Conservation (phyloP, 2,329 filamentous ascomycete genomes). For the Rhynchosporium secalis region DNA sequence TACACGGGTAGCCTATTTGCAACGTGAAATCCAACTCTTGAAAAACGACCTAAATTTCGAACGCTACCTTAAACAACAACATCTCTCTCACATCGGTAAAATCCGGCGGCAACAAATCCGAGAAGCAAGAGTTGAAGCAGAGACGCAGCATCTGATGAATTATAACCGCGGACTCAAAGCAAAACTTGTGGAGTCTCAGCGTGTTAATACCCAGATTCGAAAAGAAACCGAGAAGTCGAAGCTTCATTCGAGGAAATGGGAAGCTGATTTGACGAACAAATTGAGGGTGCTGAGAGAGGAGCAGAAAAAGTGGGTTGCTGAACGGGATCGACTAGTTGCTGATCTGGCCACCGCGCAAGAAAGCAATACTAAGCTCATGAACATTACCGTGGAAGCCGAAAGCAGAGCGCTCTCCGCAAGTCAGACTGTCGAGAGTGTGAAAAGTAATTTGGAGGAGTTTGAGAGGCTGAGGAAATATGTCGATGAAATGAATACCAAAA, state of each 20-base stretch:
- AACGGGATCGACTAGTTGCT: constrained; percentile 56
- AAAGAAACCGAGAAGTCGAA: constrained; percentile 73
- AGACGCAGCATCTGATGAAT: constrained; percentile 78
- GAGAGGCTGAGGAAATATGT: constrained; percentile 60
- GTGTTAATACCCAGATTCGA: constrained; percentile 66
- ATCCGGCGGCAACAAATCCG: constrained; percentile 72
- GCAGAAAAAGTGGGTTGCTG: constrained; percentile 62
- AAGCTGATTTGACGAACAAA: constrained; percentile 68
- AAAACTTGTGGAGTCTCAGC: constrained; percentile 71
- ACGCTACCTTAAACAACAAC: constrained; percentile 79
- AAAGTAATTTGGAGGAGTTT: constrained; percentile 61
- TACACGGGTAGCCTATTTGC: constrained; percentile 54
- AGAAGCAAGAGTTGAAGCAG: constrained; percentile 76
- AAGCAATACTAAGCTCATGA: constrained; percentile 65
- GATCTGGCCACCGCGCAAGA: constrained; percentile 58
- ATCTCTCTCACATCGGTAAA: constrained; percentile 78
- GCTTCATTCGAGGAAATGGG: constrained; percentile 75
- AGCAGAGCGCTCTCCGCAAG: constrained; percentile 63
- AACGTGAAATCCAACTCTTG: constrained; percentile 72
- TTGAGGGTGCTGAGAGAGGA: constrained; percentile 67
- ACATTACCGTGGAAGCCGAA: constrained; percentile 67
- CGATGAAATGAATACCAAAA: constrained; percentile 57
- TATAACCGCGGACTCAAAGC: constrained; percentile 72
- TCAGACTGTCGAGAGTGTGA: constrained; percentile 63
- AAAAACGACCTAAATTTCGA: constrained; percentile 83